Evolutionary conservation across 495 filamentous ascomycete species (phyloP), one percentile per base, ranked within the genome.

Genomic region (Usnea hakonensis): DNA sequence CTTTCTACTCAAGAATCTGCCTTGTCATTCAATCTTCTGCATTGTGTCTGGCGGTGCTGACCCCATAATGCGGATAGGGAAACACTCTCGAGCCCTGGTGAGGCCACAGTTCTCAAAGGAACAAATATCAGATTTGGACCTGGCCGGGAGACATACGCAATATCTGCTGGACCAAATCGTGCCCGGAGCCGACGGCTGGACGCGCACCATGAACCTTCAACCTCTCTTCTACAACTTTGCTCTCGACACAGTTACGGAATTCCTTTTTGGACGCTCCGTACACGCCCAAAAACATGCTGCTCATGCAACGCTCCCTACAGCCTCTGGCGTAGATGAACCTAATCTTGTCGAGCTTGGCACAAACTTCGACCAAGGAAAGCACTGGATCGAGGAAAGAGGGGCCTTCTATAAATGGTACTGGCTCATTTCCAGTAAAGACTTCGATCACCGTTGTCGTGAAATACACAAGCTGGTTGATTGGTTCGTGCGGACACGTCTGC

Each of bases 31-130:
- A 32, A 0, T 5, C 32, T 19, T 4, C 14, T 8, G 48, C 5
- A 32, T 52, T 32, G 14, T 1, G 19, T 6, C 17, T 4, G 32
- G 48, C 5, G 19, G 48, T 32, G 28, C 48, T 52, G 48, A 52
- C 16, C 8, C 28, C 28, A 17, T 3, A 32, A 8, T 32, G 28
- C 32, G 14, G 7, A 28, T 52, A 52, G 48, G 80, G 80, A 73
- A 76, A 38, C 79, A 77, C 8, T 83, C 81, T 2, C 76, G 85
- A 17, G 76, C 76, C 19, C 69, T 86, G 33, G 75, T 87, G 30
- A 76, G 80, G 0, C 84, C 77, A 0, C 79, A 82, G 53, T 86
- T 87, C 63, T 75, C 75, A 28, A 76, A 78, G 16, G 73, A 75
- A 16, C 78, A 81, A 37, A 73, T 83, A 57, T 77, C 74, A 62